Conservation (phyloP, 352 stramenopile genomes). For the Pythium monospermum region DNA sequence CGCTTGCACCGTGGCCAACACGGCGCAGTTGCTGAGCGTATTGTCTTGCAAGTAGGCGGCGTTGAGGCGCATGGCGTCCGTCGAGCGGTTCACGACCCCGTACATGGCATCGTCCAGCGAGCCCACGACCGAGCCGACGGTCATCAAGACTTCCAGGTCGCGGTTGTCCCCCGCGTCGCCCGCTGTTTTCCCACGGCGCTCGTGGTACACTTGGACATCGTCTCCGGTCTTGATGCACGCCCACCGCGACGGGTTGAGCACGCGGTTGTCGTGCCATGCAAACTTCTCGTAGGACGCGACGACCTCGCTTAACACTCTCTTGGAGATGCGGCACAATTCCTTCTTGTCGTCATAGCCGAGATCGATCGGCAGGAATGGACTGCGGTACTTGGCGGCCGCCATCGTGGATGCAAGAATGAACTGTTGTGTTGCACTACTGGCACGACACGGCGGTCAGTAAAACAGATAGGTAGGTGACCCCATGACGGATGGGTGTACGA, state of each 20-base stretch:
- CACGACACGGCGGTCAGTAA: too few species aligned
- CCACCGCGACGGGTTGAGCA: slow-evolving; percentile 14
- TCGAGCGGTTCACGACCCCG: slow-evolving; percentile 18
- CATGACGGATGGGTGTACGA: too few species aligned
- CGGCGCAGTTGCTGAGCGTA: slow-evolving; percentile 30
- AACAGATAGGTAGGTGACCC: too few species aligned
- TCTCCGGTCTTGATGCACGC: slow-evolving; percentile 11
- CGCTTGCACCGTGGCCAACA: slow-evolving; percentile 42
- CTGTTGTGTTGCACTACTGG: too few species aligned
- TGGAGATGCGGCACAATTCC: slow-evolving; percentile 20
- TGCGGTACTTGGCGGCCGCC: slow-evolving; percentile 16
- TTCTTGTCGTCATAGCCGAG: slow-evolving; percentile 20
- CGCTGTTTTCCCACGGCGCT: slow-evolving; percentile 7
- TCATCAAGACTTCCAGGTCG: slow-evolving; percentile 11
- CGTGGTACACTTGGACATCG: slow-evolving; percentile 22
- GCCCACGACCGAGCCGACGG: slow-evolving; percentile 19
- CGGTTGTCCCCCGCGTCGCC: background rate
- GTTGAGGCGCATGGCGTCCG: slow-evolving; percentile 18
- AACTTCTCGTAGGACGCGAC: slow-evolving; percentile 13
- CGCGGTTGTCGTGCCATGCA: slow-evolving; percentile 5
- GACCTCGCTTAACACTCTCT: slow-evolving; percentile 8
- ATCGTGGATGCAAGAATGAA: too few species aligned
- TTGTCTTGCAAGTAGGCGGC: slow-evolving; percentile 30
- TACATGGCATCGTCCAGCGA: slow-evolving; percentile 21
- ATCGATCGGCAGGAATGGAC: slow-evolving; percentile 17